Evolutionary conservation across 2,329 filamentous ascomycete genomes (phyloP), one percentile per base, ranked within the genome.

Genomic region (Epichloe scottii): DNA sequence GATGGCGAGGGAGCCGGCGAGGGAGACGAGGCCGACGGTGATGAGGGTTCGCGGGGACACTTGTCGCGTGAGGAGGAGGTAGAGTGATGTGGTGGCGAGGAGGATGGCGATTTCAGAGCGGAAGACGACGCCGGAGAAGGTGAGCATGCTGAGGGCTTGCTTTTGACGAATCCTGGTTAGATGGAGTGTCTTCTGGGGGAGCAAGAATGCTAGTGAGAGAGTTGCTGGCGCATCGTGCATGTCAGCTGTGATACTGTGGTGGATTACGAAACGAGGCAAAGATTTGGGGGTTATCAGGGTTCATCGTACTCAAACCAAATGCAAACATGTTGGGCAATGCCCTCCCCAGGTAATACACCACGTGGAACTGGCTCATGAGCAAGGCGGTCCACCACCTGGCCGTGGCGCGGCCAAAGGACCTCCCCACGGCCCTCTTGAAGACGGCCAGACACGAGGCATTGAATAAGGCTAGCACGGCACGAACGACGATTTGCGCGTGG

Each of bases 281-380:
- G 11, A n/a, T 14, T 14, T 19, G 21, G 44, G 34, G 23, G 39
- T 15, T 34, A 10, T 30, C 12, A 1, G 26, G 44, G 26, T 37
- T 6, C 26, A 37, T 75, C 83, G 68, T 73, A 91, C 85, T 88
- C 53, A 96, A 70, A 10, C 82, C 80, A 70, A 97, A 93, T 19
- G 93, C 90, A 68, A 96, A 95, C 85, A 94, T 95, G 65, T 98
- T 98, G 2, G 93, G 93, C 57, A 98, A 71, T 2, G 89, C 93
- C 54, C 93, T 78, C 15, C 89, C 93, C 14, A 90, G 85, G 71
- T 98, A 98, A 68, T 89, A 98, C 55, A 93, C 76, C 54, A 95
- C 71, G 68, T 98, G 93, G 62, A 98, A 98, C 67, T 97, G 91
- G 66, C 82, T 84, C 1, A 80, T 79, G 62, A 89, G 85, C 50